Evolutionary conservation across 805 yeast species (phyloP), one percentile per base, ranked within the genome.

Genomic region (Wickerhamomyces strasburgensis): DNA sequence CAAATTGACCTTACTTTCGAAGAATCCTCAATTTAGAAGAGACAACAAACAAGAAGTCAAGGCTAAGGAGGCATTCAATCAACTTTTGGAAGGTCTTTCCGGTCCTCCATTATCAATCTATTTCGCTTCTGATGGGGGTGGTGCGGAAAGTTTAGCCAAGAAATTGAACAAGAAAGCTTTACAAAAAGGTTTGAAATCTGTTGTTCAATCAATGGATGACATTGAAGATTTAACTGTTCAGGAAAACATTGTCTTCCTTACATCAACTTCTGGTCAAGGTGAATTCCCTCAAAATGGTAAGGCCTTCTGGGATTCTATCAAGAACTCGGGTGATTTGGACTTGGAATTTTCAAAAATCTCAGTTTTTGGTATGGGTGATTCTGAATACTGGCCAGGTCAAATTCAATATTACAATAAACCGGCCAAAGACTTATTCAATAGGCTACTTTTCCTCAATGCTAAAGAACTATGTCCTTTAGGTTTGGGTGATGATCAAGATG

Each of bases 331-430:
- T 2, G 75, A 76, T 48, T 62, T 86, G 26, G 97, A 90, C 68
- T 61, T 90, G 31, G 70, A 69, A 44, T 84, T 80, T 50, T 54
- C 85, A n/a, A 60, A 66, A 27, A 67, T 89, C 42, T 72, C 90
- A 5, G 72, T 85, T 10, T 83, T 93, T 54, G 98, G 98, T 0
- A 61, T 93, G 3, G 98, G 98, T 31, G 98, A 93, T 56, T 81
- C 96, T 3, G 78, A 93, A 5, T 93, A 93, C 59, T 90, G 98
- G 98, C 98, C 98, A 51, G 78, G 98, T 65, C 98, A 90, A 65
- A 79, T 80, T 50, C 90, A 84, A 60, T 90, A 85, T 66, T 90
- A 87, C 66, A 90, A 90, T 69, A 89, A 88, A 60, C 98, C 98
- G 13, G 75, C 82, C 14, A 72, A 72, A 47, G 96, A 88, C 59